Evolutionary conservation across 2,329 filamentous ascomycete genomes (phyloP).

Genomic region (Pezicula rhizophila): DNA sequence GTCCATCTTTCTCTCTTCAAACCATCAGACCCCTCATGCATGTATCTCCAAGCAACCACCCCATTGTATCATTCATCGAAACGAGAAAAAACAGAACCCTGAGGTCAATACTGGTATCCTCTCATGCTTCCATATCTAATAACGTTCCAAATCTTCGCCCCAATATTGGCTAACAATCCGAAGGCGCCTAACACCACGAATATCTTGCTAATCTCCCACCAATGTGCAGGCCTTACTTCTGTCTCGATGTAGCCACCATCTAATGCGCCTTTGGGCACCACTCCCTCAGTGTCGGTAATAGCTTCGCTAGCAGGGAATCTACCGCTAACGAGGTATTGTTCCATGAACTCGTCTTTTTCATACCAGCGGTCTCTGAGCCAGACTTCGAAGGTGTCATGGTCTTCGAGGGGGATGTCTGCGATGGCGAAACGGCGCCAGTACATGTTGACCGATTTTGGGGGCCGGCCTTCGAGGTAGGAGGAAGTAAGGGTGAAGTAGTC

Average conservation of each 20-base stretch:
- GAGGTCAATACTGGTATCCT: neutral
- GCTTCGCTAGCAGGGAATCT: conserved; percentile 56
- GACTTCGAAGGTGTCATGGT: conserved; percentile 66
- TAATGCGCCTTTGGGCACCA: conserved; percentile 5
- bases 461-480: conserved; percentile 81
- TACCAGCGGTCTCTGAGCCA: conserved; percentile 87
- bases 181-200: conserved; percentile 24
- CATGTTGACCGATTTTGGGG: conserved; percentile 94
- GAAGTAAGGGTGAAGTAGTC: conserved; percentile 81
- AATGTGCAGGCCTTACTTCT: conserved; percentile 24
- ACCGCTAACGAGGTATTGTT: conserved; percentile 72
- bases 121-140: conserved; percentile 9
- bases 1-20: too few relatives aligned
- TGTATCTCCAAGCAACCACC: too few relatives aligned
- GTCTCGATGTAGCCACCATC: conserved; percentile 26
- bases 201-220: conserved; percentile 26
- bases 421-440: conserved; percentile 86
- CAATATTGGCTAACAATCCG: conserved; percentile 20
- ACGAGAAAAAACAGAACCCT: too few relatives aligned
- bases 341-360: conserved; percentile 85
- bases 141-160: conserved; percentile 17
- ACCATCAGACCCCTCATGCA: too few relatives aligned
- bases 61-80: too few relatives aligned
- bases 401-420: conserved; percentile 72
- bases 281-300: conserved; percentile 9